phyloP scores from a whole-genome alignment of 2,329 filamentous ascomycete genomes.

The Graphium sp. region DNA sequence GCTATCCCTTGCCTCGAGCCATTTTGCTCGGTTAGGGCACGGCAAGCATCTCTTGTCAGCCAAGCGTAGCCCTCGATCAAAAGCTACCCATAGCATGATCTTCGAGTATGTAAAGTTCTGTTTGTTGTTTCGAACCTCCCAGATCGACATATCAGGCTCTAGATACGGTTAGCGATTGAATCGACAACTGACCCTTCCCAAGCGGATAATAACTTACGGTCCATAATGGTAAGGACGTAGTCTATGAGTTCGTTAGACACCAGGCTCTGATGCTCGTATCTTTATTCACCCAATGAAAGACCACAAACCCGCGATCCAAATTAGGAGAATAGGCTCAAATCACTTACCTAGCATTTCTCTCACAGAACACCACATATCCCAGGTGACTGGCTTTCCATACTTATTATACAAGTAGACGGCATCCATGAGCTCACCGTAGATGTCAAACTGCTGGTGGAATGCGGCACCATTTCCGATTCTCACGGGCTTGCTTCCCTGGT shows the following conservation, averaged over 20 bases:
- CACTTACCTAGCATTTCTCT: conserved; percentile 47
- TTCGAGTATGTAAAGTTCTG: conserved; percentile 73
- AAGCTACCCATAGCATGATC: conserved; percentile 68
- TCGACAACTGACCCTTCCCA: too few species aligned
- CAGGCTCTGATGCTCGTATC: too few species aligned
- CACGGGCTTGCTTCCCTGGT: conserved; percentile 53
- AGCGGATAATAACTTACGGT: conserved; percentile 29
- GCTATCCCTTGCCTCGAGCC: conserved; percentile 48
- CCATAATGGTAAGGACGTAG: conserved; percentile 51
- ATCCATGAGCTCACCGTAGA: conserved; percentile 66
- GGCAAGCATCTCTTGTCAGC: conserved; percentile 62
- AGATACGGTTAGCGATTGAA: too few species aligned
- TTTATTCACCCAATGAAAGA: too few species aligned
- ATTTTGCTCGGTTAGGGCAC: conserved; percentile 50
- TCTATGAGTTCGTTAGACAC: conserved; percentile 32
- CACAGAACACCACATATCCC: conserved; percentile 60
- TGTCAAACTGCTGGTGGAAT: conserved; percentile 62
- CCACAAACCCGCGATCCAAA: too few species aligned
- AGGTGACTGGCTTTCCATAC: conserved; percentile 59
- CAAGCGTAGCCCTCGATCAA: conserved; percentile 58
- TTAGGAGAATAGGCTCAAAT: too few species aligned
- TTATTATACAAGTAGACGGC: conserved; percentile 66
- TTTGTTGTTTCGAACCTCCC: conserved; percentile 62
- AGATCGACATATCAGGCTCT: conserved; percentile 67
- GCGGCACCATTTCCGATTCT: conserved; percentile 65